Evolutionary conservation across 345 rosid genomes (phyloP), one percentile per base, ranked within the genome.

Genomic region (Dipteronia dyeriana): DNA sequence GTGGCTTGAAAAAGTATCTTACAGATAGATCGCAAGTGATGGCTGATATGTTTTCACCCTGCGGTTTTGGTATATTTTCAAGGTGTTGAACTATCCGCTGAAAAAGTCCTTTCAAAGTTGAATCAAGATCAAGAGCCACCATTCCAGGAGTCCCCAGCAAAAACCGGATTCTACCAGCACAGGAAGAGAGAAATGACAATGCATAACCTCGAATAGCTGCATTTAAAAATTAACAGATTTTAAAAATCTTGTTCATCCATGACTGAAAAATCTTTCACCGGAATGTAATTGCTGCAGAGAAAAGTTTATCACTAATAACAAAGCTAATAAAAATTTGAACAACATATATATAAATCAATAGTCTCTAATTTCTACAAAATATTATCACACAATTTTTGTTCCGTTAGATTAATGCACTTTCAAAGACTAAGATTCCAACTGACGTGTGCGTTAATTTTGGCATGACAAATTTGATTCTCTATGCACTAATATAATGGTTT

Each of bases 161-260:
- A 86, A 92, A 94, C 45, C 94, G 94, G 77, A 96, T 89, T 88
- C 98, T 87, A 82, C 97, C 97, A 83, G 98, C 98, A 82, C 97
- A 90, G 54, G 98, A 94, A 83, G 99, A 96, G 80, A 96, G 98
- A 90, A 89, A 96, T 70, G 99, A 96, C 80, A 94, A 86, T 68
- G 97, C 99, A 87, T 94, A 96, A 68, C 98, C 99, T 79, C 98
- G 90, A 81, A 92, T 90, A 73, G 99, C 99, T 96, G 95, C 95
- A 94, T 79, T 70, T 70, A 76, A 82, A 62, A 14, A 74, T 49
- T 14, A 79, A 82, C 65, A 70, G n/a, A 75, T 38, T 23, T 70
- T 73, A 38, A 83, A 57, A 80, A 66, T 53, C 74, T 53, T 71
- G 39, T 47, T 66, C 41, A 76, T 22, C 20, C 25, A 29, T 39